These are phyloP conservation scores for Ganoderma meredithae DNA, from an alignment of 1,284 basidiomycete genomes.

Conservation along the genomic window DNA sequence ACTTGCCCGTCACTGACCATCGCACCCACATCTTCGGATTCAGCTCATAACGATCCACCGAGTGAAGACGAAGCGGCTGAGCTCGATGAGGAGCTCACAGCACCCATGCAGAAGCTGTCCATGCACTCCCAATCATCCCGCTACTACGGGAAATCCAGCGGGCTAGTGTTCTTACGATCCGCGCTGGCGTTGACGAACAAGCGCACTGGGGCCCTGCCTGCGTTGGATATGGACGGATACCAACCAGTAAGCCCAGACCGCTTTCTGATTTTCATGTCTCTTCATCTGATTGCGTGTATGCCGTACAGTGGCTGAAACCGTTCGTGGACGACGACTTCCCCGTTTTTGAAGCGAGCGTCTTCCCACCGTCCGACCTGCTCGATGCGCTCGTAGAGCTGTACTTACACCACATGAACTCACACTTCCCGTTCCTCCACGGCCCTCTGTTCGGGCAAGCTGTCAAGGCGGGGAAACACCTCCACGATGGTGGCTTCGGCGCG, in stretches of 20 bases:
- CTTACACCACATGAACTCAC: slow-evolving; percentile 67
- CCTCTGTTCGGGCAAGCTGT: slow-evolving; percentile 72
- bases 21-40: slow-evolving; percentile 26
- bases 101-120: slow-evolving; percentile 34
- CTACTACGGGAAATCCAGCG: slow-evolving; percentile 61
- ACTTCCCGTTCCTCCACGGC: slow-evolving; percentile 80
- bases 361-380: slow-evolving; percentile 71
- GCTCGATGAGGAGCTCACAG: slow-evolving; percentile 16
- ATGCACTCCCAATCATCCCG: slow-evolving; percentile 41
- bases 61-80: neutral
- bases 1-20: slow-evolving; percentile 2
- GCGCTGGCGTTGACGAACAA: slow-evolving; percentile 53
- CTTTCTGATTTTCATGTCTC: too few relatives aligned
- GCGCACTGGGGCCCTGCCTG: slow-evolving; percentile 18
- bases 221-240: neutral
- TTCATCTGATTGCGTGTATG: too few relatives aligned
- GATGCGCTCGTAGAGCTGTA: slow-evolving; percentile 68
- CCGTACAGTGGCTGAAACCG: neutral
- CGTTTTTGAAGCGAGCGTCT: slow-evolving; percentile 43
- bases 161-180: slow-evolving; percentile 54
- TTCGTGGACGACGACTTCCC: neutral
- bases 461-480: slow-evolving; percentile 59
- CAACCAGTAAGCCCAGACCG: slow-evolving; percentile 24
- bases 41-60: neutral
- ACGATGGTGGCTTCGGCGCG: slow-evolving; percentile 69